Base-by-base conservation (phyloP, 148 eudicot genomes). In the Amaranthus palmeri region DNA sequence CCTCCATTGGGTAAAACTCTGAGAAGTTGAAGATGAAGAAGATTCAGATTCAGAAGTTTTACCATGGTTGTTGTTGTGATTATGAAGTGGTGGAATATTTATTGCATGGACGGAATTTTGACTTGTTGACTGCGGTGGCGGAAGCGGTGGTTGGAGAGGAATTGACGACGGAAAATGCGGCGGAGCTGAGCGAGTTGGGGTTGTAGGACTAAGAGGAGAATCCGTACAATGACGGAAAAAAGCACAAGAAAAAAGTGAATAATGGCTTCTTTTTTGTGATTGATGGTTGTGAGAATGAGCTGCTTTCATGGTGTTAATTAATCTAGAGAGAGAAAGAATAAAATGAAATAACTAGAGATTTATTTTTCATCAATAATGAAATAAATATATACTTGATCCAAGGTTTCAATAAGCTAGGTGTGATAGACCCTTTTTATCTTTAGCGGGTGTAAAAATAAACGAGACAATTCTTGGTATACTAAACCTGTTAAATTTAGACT, bases 1-100 rank as follows among this genome's bases (percentile, higher is more conserved):
- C 8, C 84, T 84, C 96, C 98, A 92, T 49, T 90, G 96, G 14
- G 98, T 90, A 80, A 92, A 92, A 63, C 98, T 92, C 54, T 92
- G 97, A 8, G 97, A 92, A 42, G 96, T 84, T 76, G 97, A 87
- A 15, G 98, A 87, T 5, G 98, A 92, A 5, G 96, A 92, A 0
- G 98, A 90, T 3, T 84, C 85, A 1, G 89, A 88, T 1, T 81
- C 84, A 0, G 86, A 75, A 0, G 76, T 76, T 60, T n/a, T 77
- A 65, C 17, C 76, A 53, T 11, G 62, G 78, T 15, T 60, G 78
- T 15, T 60, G 78, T n/a, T 69, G 70, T 18, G 51, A 8, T 7
- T 72, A 47, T 10, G 15, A 3, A 71, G 78, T 11, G 77, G 76
- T 0, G 78, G 74, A 0, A 75, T 25, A 25, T 25, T 81, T 0